Evolutionary conservation across 305 asterid species (phyloP).

Genomic region (Fraxinus sp.): DNA sequence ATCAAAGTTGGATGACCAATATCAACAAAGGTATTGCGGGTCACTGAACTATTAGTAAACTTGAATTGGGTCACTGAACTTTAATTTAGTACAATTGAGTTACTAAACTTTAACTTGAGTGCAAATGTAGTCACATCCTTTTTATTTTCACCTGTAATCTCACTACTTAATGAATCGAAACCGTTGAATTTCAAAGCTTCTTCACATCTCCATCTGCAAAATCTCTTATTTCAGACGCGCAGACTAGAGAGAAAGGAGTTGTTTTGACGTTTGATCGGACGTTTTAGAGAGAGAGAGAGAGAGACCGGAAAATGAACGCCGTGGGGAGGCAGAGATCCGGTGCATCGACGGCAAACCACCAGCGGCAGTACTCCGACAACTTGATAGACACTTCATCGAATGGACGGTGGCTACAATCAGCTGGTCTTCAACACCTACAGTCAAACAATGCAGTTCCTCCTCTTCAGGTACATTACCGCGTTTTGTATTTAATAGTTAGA

Average conservation of each 20-base stretch:
- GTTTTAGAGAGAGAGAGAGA: conserved; percentile 19
- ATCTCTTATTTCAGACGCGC: conserved; percentile 15
- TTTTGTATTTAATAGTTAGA: not conserved
- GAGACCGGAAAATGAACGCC: conserved; percentile 56
- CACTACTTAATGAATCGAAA: conserved; percentile 26
- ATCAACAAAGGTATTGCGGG: not conserved
- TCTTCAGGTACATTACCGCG: conserved; percentile 41
- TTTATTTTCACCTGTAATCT: not conserved
- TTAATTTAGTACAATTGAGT: not conserved
- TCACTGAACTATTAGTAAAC: not conserved
- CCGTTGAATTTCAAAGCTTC: conserved; percentile 46
- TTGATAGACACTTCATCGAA: conserved; percentile 67
- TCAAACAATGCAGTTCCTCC: conserved; percentile 62
- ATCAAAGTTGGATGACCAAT: not conserved
- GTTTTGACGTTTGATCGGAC: conserved; percentile 13
- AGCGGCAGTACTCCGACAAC: conserved; percentile 84
- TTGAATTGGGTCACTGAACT: not conserved
- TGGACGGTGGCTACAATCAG: conserved; percentile 93
- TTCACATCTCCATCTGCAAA: conserved; percentile 1
- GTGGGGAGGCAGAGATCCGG: conserved; percentile 89
- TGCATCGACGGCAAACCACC: conserved; percentile 71
- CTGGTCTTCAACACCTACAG: conserved; percentile 91
- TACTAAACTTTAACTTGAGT: not conserved
- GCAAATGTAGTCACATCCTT: not conserved
- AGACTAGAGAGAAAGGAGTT: not conserved